Evolutionary conservation across 257 asterid genomes (phyloP).

Genomic region (Haberlea rhodopensis): DNA sequence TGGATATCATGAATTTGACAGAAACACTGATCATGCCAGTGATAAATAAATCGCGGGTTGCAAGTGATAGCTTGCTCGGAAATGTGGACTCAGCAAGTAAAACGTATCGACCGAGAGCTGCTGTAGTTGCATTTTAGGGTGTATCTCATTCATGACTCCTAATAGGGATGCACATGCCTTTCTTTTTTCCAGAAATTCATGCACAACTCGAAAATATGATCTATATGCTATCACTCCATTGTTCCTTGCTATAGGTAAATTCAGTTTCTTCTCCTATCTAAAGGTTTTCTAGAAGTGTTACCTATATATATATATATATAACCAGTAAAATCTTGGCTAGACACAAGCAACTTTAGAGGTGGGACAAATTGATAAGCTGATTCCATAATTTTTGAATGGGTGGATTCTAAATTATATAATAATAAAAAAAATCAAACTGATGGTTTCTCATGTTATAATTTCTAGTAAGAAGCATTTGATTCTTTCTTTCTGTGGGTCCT

Average conservation of each 20-base stretch:
- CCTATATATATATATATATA: no score
- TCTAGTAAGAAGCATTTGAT: not conserved
- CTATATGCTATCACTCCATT: not conserved
- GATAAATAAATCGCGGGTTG: no score
- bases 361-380: not conserved
- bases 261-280: not conserved
- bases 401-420: no score
- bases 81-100: not conserved
- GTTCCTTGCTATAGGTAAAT: not conserved
- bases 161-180: not conserved
- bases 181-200: not conserved
- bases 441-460: no score
- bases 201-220: no score
- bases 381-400: not conserved
- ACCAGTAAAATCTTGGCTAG: no score
- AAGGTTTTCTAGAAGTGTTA: not conserved
- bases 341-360: not conserved
- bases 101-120: not conserved
- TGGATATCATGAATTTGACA: not conserved
- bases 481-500: not conserved
- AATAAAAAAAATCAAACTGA: no score
- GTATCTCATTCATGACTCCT: not conserved
- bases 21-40: not conserved
- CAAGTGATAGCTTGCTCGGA: not conserved
- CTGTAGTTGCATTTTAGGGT: not conserved